Conservation (phyloP, 495 filamentous ascomycete species). For the Stereocaulon alpinum region DNA sequence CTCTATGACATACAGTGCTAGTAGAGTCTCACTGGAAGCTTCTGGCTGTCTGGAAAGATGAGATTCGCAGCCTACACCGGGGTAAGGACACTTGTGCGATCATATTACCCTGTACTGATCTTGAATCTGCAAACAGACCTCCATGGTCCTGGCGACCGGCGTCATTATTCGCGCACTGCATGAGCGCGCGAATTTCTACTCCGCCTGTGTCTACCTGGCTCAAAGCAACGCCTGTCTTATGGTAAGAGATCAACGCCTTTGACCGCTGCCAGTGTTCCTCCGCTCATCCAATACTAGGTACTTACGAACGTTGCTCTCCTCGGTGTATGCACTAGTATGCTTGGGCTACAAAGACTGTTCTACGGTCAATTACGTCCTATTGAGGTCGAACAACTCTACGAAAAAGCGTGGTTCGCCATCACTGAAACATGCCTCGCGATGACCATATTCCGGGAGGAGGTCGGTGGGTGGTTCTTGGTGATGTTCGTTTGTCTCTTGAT, state of each 20-base stretch:
- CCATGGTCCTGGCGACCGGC: conserved; percentile 65
- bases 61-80: conserved; percentile 44
- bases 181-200: conserved; percentile 94
- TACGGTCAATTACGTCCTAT: conserved; percentile 86
- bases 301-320: conserved; percentile 81
- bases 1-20: background rate
- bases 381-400: conserved; percentile 93
- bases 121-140: conserved; percentile 39
- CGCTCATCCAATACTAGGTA: conserved; percentile 43
- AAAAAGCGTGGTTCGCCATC: conserved; percentile 94
- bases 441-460: conserved; percentile 96
- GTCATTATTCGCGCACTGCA: conserved; percentile 85
- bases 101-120: background rate
- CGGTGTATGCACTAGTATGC: conserved; percentile 61
- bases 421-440: conserved; percentile 95
- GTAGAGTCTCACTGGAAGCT: background rate
- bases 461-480: conserved; percentile 84
- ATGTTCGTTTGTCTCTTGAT: conserved; percentile 93
- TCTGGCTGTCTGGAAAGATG: conserved; percentile 27
- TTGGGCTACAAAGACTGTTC: conserved; percentile 78
- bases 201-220: conserved; percentile 87
- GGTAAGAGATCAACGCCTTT: conserved; percentile 38
- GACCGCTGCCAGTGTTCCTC: background rate
- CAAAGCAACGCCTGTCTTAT: conserved; percentile 93
- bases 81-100: conserved; percentile 26